These are phyloP conservation scores for Trichoderma sp. DNA, from an alignment of 2,329 filamentous ascomycete species.

Conservation along the genomic window DNA sequence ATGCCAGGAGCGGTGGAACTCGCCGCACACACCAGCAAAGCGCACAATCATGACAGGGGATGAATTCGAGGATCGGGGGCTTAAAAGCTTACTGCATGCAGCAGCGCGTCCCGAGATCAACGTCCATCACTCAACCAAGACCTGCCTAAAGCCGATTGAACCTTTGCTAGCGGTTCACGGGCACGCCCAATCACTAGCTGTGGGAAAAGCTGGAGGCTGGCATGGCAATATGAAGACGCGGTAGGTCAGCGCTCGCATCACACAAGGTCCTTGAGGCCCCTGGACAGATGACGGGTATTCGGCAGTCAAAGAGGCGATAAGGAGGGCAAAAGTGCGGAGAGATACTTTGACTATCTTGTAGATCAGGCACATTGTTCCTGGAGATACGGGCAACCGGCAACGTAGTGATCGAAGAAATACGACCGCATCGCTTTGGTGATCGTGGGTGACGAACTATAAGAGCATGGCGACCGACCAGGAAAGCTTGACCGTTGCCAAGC, in stretches of 20 bases:
- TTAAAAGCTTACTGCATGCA: conserved; percentile 18
- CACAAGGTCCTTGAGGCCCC: background rate
- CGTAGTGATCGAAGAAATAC: background rate
- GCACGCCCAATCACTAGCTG: background rate
- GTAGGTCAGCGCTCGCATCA: background rate
- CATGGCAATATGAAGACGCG: background rate
- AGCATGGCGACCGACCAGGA: background rate
- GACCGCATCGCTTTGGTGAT: background rate
- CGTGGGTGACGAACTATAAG: background rate
- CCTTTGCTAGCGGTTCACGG: conserved; percentile 21
- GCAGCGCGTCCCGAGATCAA: conserved; percentile 5
- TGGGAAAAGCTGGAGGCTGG: background rate
- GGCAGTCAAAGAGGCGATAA: background rate
- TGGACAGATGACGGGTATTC: conserved; percentile 6
- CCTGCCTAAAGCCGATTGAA: conserved; percentile 19
- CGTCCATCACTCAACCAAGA: background rate
- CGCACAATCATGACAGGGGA: background rate
- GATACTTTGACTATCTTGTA: background rate
- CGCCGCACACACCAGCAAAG: background rate
- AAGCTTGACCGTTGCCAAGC: background rate
- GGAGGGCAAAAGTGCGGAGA: background rate
- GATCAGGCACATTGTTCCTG: background rate
- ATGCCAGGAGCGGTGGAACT: background rate
- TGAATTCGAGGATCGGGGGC: background rate
- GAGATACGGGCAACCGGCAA: background rate